Evolutionary conservation across 2,329 filamentous ascomycete species (phyloP).

Genomic region (Bipolaris sorokiniana): DNA sequence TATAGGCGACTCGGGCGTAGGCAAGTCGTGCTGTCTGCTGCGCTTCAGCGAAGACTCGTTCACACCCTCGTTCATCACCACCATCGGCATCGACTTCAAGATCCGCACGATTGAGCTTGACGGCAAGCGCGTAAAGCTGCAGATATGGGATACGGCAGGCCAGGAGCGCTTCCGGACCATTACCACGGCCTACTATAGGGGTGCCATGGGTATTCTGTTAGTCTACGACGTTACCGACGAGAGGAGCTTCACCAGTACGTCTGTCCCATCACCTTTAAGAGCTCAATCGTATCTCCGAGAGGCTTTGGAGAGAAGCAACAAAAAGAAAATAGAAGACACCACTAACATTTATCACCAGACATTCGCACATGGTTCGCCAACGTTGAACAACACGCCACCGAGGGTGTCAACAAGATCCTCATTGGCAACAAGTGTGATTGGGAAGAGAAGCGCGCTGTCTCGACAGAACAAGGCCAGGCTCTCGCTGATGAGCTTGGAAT

Average conservation of each 20-base stretch:
- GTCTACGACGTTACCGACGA: slow-evolving; percentile 99
- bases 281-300: background rate
- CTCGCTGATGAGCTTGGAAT: slow-evolving; percentile 96
- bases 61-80: slow-evolving; percentile 97
- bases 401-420: slow-evolving; percentile 99
- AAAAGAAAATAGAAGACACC: background rate
- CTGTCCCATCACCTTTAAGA: background rate
- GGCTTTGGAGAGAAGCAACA: slow-evolving; percentile 5
- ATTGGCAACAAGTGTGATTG: slow-evolving; percentile 99
- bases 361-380: slow-evolving; percentile 99
- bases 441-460: slow-evolving; percentile 97
- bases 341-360: slow-evolving; percentile 62
- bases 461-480: slow-evolving; percentile 89
- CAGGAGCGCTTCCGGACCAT: slow-evolving; percentile 99
- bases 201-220: slow-evolving; percentile 96
- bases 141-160: slow-evolving; percentile 99
- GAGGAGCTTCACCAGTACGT: slow-evolving; percentile 90
- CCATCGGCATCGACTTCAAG: slow-evolving; percentile 99
- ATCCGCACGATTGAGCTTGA: slow-evolving; percentile 99
- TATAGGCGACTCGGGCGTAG: slow-evolving; percentile 95
- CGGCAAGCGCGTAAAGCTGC: slow-evolving; percentile 97
- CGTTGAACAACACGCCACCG: slow-evolving; percentile 96
- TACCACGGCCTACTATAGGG: slow-evolving; percentile 97
- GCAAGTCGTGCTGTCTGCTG: slow-evolving; percentile 95
- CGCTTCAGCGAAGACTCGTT: slow-evolving; percentile 98